These are phyloP conservation scores for Aspergillus kassunensis DNA, from an alignment of 495 filamentous ascomycete genomes.

Conservation along the genomic window DNA sequence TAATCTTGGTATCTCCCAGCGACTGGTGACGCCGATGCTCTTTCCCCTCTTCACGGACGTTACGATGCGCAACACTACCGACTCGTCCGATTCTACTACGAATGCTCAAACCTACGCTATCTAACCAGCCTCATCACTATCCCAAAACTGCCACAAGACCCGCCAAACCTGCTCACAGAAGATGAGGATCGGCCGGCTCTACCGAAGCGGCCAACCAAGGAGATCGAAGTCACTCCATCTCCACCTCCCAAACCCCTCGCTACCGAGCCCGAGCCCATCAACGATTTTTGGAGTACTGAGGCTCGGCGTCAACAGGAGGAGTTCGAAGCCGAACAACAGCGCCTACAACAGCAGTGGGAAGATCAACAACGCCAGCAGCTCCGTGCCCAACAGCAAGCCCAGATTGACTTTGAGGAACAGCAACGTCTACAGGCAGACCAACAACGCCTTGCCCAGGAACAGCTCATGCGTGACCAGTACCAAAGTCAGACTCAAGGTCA, in stretches of 20 bases:
- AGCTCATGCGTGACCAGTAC: slow-evolving; percentile 79
- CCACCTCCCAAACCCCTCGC: slow-evolving; percentile 64
- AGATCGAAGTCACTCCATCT: slow-evolving; percentile 53
- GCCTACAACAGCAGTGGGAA: slow-evolving; percentile 77
- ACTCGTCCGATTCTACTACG: slow-evolving; percentile 95
- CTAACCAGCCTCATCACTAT: slow-evolving; percentile 94
- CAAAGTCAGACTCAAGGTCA: slow-evolving; percentile 89
- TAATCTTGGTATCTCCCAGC: slow-evolving; percentile 42
- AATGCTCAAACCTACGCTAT: slow-evolving; percentile 96
- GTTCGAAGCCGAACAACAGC: slow-evolving; percentile 87
- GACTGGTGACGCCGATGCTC: slow-evolving; percentile 92
- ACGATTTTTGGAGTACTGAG: slow-evolving; percentile 96
- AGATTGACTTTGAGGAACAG: slow-evolving; percentile 92
- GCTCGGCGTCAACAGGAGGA: slow-evolving; percentile 85
- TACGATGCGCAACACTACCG: slow-evolving; percentile 96
- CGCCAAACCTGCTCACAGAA: slow-evolving; percentile 80
- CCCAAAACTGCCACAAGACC: slow-evolving; percentile 90
- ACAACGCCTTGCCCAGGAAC: slow-evolving; percentile 84
- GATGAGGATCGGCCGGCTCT: slow-evolving; percentile 79
- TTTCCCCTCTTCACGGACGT: slow-evolving; percentile 78
- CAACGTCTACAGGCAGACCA: slow-evolving; percentile 85
- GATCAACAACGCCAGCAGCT: slow-evolving; percentile 75
- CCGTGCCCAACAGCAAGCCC: slow-evolving; percentile 72
- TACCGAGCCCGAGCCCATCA: slow-evolving; percentile 86
- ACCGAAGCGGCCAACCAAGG: slow-evolving; percentile 71